Percentiles rank a stretch among this genome's conserved stretches.
phyloP scores from a whole-genome alignment of 441 rosid genomes.

The Dalechampia spathulata region DNA sequence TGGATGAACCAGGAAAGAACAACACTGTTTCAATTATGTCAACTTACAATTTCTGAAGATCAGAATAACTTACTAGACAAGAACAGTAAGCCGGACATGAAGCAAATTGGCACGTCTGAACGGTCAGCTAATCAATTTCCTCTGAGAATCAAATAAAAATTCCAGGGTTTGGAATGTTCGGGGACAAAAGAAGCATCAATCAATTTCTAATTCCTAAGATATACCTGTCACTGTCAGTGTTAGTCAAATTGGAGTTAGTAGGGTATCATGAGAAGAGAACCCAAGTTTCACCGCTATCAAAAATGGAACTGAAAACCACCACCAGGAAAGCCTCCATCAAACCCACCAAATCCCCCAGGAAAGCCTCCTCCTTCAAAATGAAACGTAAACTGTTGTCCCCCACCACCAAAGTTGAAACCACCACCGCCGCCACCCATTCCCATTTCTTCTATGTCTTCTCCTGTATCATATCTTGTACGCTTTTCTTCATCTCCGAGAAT shows the following conservation, averaged over 20 bases:
- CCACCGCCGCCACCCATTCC: constrained; percentile 55
- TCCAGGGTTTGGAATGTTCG: constrained; percentile 6
- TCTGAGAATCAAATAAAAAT: constrained; percentile 16
- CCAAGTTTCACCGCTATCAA: constrained; percentile 24
- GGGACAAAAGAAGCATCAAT: constrained; percentile 6
- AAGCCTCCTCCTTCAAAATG: constrained; percentile 91
- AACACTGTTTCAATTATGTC: neutral
- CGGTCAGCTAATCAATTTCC: constrained; percentile 7
- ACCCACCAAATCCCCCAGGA: constrained; percentile 90
- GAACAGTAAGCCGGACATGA: neutral
- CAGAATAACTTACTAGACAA: neutral
- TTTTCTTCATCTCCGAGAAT: constrained; percentile 91
- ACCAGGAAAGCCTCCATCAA: constrained; percentile 66
- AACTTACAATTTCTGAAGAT: neutral
- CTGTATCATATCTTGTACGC: constrained; percentile 81
- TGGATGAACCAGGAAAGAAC: neutral
- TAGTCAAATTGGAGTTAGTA: constrained; percentile 11
- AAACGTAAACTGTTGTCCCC: constrained; percentile 76
- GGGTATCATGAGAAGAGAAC: neutral
- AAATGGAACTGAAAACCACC: constrained; percentile 64
- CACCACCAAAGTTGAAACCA: constrained; percentile 74
- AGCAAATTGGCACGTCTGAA: neutral
- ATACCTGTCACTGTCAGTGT: constrained; percentile 5
- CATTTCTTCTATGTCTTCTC: constrained; percentile 93
- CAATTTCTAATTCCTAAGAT: neutral